Evolutionary conservation across 257 asterid species (phyloP).

Genomic region (Plectranthus barbatus): DNA sequence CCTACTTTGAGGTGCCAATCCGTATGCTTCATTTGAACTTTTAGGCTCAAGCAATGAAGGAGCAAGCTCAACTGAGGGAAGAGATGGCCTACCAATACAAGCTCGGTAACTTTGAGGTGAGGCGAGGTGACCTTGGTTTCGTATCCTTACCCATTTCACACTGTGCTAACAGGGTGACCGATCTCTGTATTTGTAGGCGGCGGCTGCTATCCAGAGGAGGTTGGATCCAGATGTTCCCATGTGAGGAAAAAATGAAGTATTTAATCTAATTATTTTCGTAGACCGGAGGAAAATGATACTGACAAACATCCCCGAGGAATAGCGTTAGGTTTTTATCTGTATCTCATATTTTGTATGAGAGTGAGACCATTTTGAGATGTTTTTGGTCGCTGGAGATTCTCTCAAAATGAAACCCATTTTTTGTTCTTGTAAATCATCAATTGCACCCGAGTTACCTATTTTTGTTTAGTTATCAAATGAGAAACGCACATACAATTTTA

Average conservation of each 20-base stretch:
- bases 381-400: neutral
- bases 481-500: no score
- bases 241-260: constrained; percentile 16
- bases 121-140: neutral
- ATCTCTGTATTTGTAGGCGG: constrained; percentile 48
- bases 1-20: neutral
- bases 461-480: no score
- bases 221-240: constrained; percentile 87
- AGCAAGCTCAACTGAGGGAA: constrained; percentile 89
- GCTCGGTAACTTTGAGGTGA: constrained; percentile 89
- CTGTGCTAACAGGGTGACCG: neutral
- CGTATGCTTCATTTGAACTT: neutral
- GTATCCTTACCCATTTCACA: neutral
- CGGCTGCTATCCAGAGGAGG: constrained; percentile 94
- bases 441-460: no score
- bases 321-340: neutral
- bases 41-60: constrained; percentile 99
- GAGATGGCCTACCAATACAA: constrained; percentile 98
- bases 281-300: neutral
- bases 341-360: neutral
- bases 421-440: no score
- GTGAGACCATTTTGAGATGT: neutral
- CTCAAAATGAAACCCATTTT: neutral
- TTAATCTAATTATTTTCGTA: neutral
- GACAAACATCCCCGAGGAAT: neutral